Evolutionary conservation across 768 basidiomycete genomes (phyloP), one percentile per base, ranked within the genome.

Genomic region (Leccinellum albellum): DNA sequence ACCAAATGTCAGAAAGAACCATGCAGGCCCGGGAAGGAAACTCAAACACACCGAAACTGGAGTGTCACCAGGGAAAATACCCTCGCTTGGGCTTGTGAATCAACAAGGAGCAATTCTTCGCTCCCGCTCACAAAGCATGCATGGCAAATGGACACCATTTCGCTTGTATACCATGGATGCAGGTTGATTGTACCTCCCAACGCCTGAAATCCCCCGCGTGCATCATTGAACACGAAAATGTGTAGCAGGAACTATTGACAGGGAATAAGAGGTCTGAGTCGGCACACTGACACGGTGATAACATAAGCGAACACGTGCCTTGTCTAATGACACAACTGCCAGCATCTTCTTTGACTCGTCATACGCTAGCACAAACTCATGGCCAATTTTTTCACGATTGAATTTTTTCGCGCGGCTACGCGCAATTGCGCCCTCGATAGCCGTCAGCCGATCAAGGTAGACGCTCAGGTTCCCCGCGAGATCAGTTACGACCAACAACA

Each of bases 11-110:
- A 67, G 50, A 4, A 9, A 45, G 8, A 9, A 51, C 5, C 31
- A 31, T 35, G 26, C 35, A 10, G 8, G n/a, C n/a, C n/a, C n/a
- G n/a, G n/a, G 8, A 29, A 52, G 10, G 2, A 7, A 37, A 5
- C 13, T 9, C 3, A 20, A 7, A 58, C 72, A 26, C 20, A 49
- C 48, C 48, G 68, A 55, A 82, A 84, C 48, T 82, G 79, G 54
- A 79, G 75, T 0, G 81, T 80, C 3, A 80, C 69, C 47, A 83
- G 60, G 1, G 84, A 85, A 59, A 77, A 84, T n/a, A 85, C 73
- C 17, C 84, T 70, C 2, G 74, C 80, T 15, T 74, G 73, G 0
- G 70, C 69, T 3, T 56, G 60, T 0, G 74, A 73, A 57, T 86
- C 84, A 4, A 84, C 69, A 0, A 86, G 63, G 0, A 81, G 60